Evolutionary conservation across 2,329 filamentous ascomycete species (phyloP).

Genomic region (Xylaria sp.): DNA sequence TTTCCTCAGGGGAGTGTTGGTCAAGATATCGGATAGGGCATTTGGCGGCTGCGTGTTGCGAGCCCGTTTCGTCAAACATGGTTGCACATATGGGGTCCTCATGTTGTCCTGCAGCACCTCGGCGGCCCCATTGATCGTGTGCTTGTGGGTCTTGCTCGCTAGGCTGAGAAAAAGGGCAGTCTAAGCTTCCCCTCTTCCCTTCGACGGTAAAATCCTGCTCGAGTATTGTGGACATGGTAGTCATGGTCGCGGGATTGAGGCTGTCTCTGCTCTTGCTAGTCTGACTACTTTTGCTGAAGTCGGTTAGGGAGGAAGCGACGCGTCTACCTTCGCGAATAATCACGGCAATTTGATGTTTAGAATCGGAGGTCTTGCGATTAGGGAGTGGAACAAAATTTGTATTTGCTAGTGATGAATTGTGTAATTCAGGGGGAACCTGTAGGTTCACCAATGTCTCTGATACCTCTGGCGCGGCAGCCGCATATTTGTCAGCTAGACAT

Average conservation of each 20-base stretch:
- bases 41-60: slow-evolving; percentile 61
- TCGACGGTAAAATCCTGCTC: slow-evolving; percentile 91
- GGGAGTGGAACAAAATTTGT: slow-evolving; percentile 61
- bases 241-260: slow-evolving; percentile 53
- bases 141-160: slow-evolving; percentile 48
- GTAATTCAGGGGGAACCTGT: slow-evolving; percentile 63
- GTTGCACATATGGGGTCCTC: slow-evolving; percentile 69
- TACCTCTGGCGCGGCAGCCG: slow-evolving; percentile 68
- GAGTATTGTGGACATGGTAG: slow-evolving; percentile 68
- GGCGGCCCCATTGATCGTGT: slow-evolving; percentile 37
- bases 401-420: slow-evolving; percentile 54
- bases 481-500: slow-evolving; percentile 70
- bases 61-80: slow-evolving; percentile 66
- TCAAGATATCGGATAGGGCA: slow-evolving; percentile 94
- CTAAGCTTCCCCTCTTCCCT: slow-evolving; percentile 77
- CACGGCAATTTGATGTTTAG: slow-evolving; percentile 65
- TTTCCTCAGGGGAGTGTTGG: slow-evolving; percentile 89
- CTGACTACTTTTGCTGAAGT: slow-evolving; percentile 57
- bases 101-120: slow-evolving; percentile 50
- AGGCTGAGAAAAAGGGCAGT: slow-evolving; percentile 74
- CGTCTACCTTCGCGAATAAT: slow-evolving; percentile 69
- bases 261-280: slow-evolving; percentile 59
- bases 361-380: slow-evolving; percentile 52
- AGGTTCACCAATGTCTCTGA: slow-evolving; percentile 70
- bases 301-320: slow-evolving; percentile 57